Percentiles rank a stretch among this genome's conserved stretches.
Evolutionary conservation across 2,329 filamentous ascomycete genomes (phyloP).

Genomic region (Huntiella moniliformis): DNA sequence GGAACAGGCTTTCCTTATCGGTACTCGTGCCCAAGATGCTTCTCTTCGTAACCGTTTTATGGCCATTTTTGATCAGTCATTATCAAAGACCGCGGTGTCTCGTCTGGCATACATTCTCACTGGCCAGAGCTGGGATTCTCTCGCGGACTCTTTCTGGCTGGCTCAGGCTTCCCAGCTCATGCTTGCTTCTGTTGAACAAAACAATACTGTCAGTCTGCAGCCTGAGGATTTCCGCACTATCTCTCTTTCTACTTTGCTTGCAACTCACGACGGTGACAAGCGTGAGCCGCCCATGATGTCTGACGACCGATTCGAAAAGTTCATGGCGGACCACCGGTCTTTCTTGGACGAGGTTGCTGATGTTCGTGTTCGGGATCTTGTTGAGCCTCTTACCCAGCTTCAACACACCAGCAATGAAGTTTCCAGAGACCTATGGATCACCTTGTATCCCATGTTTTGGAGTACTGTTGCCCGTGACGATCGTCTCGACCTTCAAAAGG

Average conservation of each 20-base stretch:
- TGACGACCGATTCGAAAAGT: conserved; percentile 63
- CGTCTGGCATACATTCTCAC: conserved; percentile 76
- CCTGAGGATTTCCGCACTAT: conserved; percentile 67
- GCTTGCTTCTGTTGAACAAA: conserved; percentile 66
- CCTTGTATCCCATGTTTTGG: conserved; percentile 87
- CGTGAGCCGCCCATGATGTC: conserved; percentile 48
- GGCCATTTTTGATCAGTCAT: conserved; percentile 82
- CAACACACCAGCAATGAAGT: conserved; percentile 74
- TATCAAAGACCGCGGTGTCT: conserved; percentile 81
- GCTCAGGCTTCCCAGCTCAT: conserved; percentile 87
- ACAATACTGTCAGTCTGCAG: conserved; percentile 58
- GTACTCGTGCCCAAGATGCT: conserved; percentile 79
- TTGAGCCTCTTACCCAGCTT: conserved; percentile 78
- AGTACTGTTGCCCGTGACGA: conserved; percentile 74
- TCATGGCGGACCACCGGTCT: conserved; percentile 61
- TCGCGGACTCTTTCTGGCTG: conserved; percentile 92
- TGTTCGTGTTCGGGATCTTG: conserved; percentile 68
- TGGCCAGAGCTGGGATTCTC: conserved; percentile 90
- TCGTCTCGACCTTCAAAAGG: conserved; percentile 73
- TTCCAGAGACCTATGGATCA: conserved; percentile 77
- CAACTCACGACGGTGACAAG: conserved; percentile 48
- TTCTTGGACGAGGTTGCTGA: conserved; percentile 73
- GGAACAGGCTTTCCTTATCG: conserved; percentile 95
- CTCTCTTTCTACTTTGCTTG: conserved; percentile 54
- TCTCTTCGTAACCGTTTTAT: conserved; percentile 96